Conservation (phyloP, 495 filamentous ascomycete species). For the Daldinia concentrica region DNA sequence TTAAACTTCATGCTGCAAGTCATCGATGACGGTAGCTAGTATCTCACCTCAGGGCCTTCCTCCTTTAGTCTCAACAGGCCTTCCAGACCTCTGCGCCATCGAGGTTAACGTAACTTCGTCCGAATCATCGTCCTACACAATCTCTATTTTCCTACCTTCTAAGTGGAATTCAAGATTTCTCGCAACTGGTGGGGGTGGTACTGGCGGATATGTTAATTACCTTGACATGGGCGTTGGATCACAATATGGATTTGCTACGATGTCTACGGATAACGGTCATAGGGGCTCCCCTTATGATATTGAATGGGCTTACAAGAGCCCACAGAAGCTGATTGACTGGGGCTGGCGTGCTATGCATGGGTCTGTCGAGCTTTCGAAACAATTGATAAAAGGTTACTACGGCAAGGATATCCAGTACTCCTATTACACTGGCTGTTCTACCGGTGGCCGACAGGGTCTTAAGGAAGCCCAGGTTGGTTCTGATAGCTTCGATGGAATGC, state of each 20-base stretch:
- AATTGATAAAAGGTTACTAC: constrained; percentile 53
- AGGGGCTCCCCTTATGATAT: constrained; percentile 49
- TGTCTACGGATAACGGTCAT: constrained; percentile 67
- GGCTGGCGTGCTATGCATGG: constrained; percentile 63
- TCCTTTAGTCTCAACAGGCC: constrained; percentile 13
- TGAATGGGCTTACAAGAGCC: constrained; percentile 57
- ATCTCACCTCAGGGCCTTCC: neutral
- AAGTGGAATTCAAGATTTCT: constrained; percentile 34
- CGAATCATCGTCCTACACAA: constrained; percentile 51
- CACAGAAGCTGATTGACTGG: constrained; percentile 54
- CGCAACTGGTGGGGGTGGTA: constrained; percentile 28
- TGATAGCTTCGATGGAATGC: constrained; percentile 69
- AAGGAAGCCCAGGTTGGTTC: constrained; percentile 58
- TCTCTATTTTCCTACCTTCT: constrained; percentile 60
- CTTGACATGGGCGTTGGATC: constrained; percentile 33
- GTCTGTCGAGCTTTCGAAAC: constrained; percentile 52
- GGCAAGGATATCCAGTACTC: constrained; percentile 46
- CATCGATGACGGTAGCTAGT: neutral
- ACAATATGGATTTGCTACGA: constrained; percentile 61
- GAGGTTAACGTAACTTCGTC: constrained; percentile 58
- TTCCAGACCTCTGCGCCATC: constrained; percentile 59
- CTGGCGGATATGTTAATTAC: constrained; percentile 29
- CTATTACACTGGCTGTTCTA: constrained; percentile 66
- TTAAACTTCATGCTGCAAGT: neutral
- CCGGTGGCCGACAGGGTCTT: constrained; percentile 64